Evolutionary conservation across 495 filamentous ascomycete species (phyloP).

Genomic region (Talaromyces ruber): DNA sequence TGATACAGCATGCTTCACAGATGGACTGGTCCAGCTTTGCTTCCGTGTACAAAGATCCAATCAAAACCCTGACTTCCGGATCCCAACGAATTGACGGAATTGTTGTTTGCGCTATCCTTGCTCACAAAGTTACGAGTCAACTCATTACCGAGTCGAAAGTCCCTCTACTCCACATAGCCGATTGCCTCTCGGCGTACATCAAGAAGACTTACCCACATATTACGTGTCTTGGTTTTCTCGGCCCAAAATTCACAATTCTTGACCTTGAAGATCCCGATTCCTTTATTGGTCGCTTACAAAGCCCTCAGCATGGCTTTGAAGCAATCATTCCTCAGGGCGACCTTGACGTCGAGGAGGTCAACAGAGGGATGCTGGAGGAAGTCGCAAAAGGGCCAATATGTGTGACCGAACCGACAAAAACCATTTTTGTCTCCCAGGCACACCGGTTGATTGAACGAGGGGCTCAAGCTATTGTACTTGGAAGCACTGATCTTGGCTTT

Average conservation of each 20-base stretch:
- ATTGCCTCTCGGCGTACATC: slow-evolving; percentile 8
- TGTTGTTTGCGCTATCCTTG: slow-evolving; percentile 12
- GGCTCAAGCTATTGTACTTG: slow-evolving; percentile 10
- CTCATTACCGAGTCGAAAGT: slow-evolving; percentile 2
- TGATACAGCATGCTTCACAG: slow-evolving; percentile 7
- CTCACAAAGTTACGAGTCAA: slow-evolving; percentile 10
- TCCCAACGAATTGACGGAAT: background rate
- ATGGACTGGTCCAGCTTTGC: slow-evolving; percentile 4
- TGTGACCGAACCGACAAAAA: slow-evolving; percentile 5
- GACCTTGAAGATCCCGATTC: no score
- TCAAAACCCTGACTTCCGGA: background rate
- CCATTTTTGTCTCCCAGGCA: slow-evolving; percentile 9
- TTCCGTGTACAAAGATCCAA: background rate
- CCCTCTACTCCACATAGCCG: slow-evolving; percentile 12
- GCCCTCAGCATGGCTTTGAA: no score
- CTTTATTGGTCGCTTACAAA: no score
- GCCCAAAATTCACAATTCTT: background rate
- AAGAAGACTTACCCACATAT: slow-evolving; percentile 7
- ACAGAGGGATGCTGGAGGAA: no score
- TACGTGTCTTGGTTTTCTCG: slow-evolving; percentile 9
- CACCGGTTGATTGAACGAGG: slow-evolving; percentile 10
- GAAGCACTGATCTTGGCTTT: slow-evolving; percentile 13
- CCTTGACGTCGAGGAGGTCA: no score
- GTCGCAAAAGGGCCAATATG: no score
- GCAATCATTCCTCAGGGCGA: no score